These are phyloP conservation scores for Verticillium klebahnii DNA, from an alignment of 2,329 filamentous ascomycete species.

Conservation along the genomic window DNA sequence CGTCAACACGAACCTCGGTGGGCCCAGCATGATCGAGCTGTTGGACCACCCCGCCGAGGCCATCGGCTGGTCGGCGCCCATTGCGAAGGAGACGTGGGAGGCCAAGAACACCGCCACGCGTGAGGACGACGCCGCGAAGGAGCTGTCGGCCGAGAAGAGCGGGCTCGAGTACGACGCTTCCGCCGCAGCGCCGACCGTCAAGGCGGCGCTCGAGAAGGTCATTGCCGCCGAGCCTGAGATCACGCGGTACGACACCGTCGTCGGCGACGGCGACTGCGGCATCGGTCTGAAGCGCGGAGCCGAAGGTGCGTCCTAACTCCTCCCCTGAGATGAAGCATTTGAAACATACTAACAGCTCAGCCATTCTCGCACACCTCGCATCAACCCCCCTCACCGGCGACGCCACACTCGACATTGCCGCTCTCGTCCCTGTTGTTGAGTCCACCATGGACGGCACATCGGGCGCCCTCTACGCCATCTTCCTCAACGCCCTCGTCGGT, in stretches of 20 bases:
- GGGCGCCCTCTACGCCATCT: conserved; percentile 3
- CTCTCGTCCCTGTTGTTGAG: conserved; percentile 5
- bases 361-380: conserved; percentile 46
- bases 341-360: conserved; percentile 25
- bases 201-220: conserved; percentile 54
- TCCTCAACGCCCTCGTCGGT: conserved; percentile 1
- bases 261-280: conserved; percentile 88
- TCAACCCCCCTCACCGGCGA: conserved; percentile 43
- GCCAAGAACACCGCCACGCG: conserved; percentile 43
- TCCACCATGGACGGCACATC: conserved; percentile 5
- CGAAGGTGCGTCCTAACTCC: conserved; percentile 47
- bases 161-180: conserved; percentile 49
- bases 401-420: conserved; percentile 25
- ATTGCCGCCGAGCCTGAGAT: conserved; percentile 66
- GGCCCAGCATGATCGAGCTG: conserved; percentile 61
- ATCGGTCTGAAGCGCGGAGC: conserved; percentile 82
- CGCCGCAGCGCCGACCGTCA: conserved; percentile 47
- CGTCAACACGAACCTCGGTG: conserved; percentile 51
- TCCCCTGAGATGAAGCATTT: background rate
- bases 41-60: conserved; percentile 67
- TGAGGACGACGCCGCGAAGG: conserved; percentile 28
- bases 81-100: conserved; percentile 61
- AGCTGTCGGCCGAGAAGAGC: conserved; percentile 34
- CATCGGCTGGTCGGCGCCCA: conserved; percentile 63
- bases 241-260: conserved; percentile 72